A percentile compares a stretch with the other conserved stretches of the same genome.
These are phyloP conservation scores for Fraxinus sp. DNA, from an alignment of 305 asterid genomes.

Conservation along the genomic window DNA sequence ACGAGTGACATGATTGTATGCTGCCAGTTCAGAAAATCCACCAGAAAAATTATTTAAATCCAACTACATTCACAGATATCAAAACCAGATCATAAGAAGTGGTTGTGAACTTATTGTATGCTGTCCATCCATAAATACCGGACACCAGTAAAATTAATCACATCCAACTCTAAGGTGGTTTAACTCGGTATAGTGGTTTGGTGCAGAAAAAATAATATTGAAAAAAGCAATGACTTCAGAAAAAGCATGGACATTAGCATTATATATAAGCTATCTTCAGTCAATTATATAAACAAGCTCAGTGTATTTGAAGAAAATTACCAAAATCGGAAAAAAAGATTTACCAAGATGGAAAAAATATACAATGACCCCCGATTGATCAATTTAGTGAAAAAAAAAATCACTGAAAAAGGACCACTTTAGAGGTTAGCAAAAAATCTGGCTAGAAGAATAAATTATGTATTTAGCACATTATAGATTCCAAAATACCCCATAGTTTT, in stretches of 20 bases:
- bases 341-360: not conserved
- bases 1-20: not conserved
- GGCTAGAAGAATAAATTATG: not conserved
- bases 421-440: not conserved
- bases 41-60: not conserved
- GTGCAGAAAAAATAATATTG: not conserved
- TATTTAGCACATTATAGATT: not conserved
- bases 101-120: not conserved
- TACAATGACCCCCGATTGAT: not conserved
- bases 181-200: not conserved
- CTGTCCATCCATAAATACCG: not conserved
- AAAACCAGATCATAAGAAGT: not conserved
- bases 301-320: not conserved
- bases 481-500: not conserved
- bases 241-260: not conserved
- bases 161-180: not conserved
- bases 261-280: not conserved
- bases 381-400: not conserved
- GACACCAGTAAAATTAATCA: not conserved
- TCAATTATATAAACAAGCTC: not conserved
- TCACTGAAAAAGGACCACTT: not conserved
- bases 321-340: not conserved
- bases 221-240: not conserved
- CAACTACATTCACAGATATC: not conserved
- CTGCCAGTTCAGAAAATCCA: not conserved